A percentile compares a stretch with the other conserved stretches of the same genome.
phyloP scores from a whole-genome alignment of 1,139 yeast genomes.

The Pichia sp. region DNA sequence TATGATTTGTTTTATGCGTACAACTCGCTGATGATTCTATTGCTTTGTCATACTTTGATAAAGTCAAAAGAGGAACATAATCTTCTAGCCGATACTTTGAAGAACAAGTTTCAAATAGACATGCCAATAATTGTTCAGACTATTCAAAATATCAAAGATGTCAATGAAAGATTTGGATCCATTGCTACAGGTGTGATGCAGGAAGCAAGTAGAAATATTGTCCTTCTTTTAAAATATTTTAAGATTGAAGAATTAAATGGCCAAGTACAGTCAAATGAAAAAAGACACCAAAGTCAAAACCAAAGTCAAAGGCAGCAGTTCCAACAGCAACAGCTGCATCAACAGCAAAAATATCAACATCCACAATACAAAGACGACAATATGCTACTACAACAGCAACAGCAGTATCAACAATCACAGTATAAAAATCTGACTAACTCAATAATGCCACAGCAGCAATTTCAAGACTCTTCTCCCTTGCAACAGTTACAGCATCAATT shows the following conservation, averaged over 20 bases:
- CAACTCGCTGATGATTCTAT: slow-evolving; percentile 25
- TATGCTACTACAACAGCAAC: too few relatives aligned
- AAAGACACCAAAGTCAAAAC: not conserved
- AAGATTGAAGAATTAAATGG: not conserved
- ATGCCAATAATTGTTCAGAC: slow-evolving; percentile 19
- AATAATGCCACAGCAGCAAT: too few relatives aligned
- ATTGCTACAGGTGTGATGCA: slow-evolving; percentile 9
- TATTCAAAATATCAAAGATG: slow-evolving; percentile 20
- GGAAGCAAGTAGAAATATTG: slow-evolving; percentile 13
- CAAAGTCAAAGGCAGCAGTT: not conserved
- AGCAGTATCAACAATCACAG: too few relatives aligned
- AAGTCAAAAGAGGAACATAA: slow-evolving; percentile 6
- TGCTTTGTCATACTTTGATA: slow-evolving; percentile 25
- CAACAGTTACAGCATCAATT: not conserved
- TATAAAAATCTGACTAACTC: not conserved
- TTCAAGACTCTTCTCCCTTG: not conserved
- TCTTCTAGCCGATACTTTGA: slow-evolving; percentile 11
- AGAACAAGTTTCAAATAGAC: slow-evolving; percentile 16
- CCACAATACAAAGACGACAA: not conserved
- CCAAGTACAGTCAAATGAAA: not conserved
- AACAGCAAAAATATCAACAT: not conserved
- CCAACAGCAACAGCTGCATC: not conserved
- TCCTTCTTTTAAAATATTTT: slow-evolving; percentile 10
- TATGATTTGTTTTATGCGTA: slow-evolving; percentile 29
- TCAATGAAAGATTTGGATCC: slow-evolving; percentile 7